Evolutionary conservation across 805 yeast genomes (phyloP).

Genomic region (Spathaspora gorwiae): DNA sequence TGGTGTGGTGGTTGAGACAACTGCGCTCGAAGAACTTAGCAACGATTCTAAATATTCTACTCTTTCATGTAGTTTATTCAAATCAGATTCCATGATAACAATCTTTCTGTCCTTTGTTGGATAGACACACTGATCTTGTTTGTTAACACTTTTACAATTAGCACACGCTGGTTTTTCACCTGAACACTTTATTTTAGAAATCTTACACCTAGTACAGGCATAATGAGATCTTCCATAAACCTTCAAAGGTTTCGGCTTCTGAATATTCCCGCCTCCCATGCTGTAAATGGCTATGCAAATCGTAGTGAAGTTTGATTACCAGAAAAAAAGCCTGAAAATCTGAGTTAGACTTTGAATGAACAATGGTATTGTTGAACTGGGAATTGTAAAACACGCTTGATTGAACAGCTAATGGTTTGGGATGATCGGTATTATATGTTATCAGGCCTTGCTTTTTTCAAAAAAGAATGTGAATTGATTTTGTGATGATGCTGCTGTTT

Average conservation of each 20-base stretch:
- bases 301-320: neutral
- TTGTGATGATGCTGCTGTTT: neutral
- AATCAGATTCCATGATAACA: constrained; percentile 40
- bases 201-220: constrained; percentile 40
- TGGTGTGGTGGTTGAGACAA: neutral
- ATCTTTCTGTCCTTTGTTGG: constrained; percentile 38
- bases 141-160: constrained; percentile 32
- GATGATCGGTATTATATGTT: too few relatives aligned
- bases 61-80: constrained; percentile 29
- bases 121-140: constrained; percentile 29
- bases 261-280: neutral
- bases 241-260: constrained; percentile 29
- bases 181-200: constrained; percentile 37
- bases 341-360: too few relatives aligned
- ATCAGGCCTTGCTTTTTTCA: too few relatives aligned
- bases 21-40: neutral
- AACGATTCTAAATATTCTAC: constrained; percentile 24
- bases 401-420: too few relatives aligned
- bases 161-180: constrained; percentile 40
- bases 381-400: too few relatives aligned
- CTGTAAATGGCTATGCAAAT: neutral
- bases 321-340: too few relatives aligned
- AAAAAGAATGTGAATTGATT: neutral
- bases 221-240: constrained; percentile 40
- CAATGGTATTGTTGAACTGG: too few relatives aligned